Evolutionary conservation across 1,284 basidiomycete genomes (phyloP), one percentile per base, ranked within the genome.

Genomic region (Trichosporon sp.): DNA sequence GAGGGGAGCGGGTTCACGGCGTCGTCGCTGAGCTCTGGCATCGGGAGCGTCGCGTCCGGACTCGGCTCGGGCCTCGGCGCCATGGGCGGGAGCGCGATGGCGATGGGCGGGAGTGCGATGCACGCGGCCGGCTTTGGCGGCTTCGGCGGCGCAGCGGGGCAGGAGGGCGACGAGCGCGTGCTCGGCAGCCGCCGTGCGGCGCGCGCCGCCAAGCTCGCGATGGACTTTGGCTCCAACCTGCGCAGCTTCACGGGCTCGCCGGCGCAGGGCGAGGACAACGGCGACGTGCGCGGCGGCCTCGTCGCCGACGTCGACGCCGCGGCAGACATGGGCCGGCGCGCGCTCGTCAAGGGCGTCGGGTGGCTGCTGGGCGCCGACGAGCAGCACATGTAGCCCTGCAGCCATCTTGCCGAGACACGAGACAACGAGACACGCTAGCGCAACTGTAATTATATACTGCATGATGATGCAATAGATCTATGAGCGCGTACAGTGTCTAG

Each of bases 351-450:
- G 65, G 82, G 82, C 21, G 82, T 84, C 15, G 83, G 83, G 27
- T 84, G 83, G 83, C 72, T 84, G 64, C 68, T 84, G 11, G 83
- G 83, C 35, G 83, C 81, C 2, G 81, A 80, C 25, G 82, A 83
- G 71, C 18, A 65, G 34, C 56, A 32, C 32, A 65, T 65, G 66
- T 47, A 62, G 58, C 15, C n/a, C n/a, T n/a, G n/a, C 11, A 21
- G 11, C 1, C 5, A 18, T n/a, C 27, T 27, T 13, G 47, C n/a
- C n/a, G n/a, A n/a, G n/a, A n/a, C n/a, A n/a, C n/a, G n/a, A n/a
- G n/a, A n/a, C n/a, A n/a, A n/a, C 18, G 21, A 13, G 12, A 31
- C 3, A 8, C 3, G 56, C n/a, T n/a, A n/a, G 18, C 11, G 25
- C 53, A 27, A 31, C 15, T 27, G 13, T 29, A 13, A 18, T 5